Conservation (phyloP, 2,329 filamentous ascomycete genomes). For the Aschersonia sp. region DNA sequence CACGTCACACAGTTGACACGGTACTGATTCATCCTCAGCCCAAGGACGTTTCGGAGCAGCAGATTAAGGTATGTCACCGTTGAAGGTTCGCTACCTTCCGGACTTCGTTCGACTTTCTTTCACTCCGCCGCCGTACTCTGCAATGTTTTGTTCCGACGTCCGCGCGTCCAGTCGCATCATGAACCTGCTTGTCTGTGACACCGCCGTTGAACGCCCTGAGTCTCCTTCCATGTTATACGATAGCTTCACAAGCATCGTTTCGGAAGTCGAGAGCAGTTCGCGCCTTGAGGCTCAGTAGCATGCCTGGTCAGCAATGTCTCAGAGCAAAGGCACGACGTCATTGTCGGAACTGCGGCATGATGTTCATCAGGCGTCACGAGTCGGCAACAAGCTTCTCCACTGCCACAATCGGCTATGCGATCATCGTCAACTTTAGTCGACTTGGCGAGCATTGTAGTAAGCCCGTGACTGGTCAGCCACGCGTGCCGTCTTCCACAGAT, state of each 20-base stretch:
- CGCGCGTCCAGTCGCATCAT: slow-evolving; percentile 6
- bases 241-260: slow-evolving; percentile 15
- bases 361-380: slow-evolving; percentile 2
- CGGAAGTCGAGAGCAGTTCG: slow-evolving; percentile 45
- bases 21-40: slow-evolving; percentile 40
- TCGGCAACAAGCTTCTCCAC: neutral
- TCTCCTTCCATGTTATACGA: slow-evolving; percentile 16
- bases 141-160: slow-evolving; percentile 10
- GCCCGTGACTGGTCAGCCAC: slow-evolving; percentile 14
- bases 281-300: slow-evolving; percentile 30
- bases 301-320: slow-evolving; percentile 37
- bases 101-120: slow-evolving; percentile 52
- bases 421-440: slow-evolving; percentile 5
- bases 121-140: slow-evolving; percentile 21
- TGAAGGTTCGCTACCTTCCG: slow-evolving; percentile 52
- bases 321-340: slow-evolving; percentile 11
- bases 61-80: slow-evolving; percentile 99
- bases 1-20: slow-evolving; percentile 24
- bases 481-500: neutral
- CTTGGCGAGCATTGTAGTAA: slow-evolving; percentile 33
- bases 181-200: slow-evolving; percentile 1
- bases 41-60: slow-evolving; percentile 86
- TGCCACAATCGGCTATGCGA: slow-evolving; percentile 1
- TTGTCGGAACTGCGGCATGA: slow-evolving; percentile 9
- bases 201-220: slow-evolving; percentile 5